These are phyloP conservation scores for Nicotiana attenuata DNA, from an alignment of 257 asterid genomes.

Conservation along the genomic window DNA sequence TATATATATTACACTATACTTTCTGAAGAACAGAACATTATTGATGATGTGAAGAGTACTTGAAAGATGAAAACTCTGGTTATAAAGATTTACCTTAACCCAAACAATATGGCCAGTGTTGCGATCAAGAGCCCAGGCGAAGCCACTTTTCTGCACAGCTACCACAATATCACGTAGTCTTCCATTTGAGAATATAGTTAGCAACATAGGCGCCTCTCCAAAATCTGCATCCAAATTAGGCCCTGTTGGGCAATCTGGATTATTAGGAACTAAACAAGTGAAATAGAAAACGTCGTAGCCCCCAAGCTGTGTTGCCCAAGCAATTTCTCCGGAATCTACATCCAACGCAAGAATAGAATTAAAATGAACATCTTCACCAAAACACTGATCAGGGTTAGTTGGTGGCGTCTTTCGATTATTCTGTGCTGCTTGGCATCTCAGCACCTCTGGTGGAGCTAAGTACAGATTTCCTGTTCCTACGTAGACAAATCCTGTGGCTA, in stretches of 20 bases:
- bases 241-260: constrained; percentile 62
- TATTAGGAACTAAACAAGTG: constrained; percentile 53
- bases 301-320: constrained; percentile 51
- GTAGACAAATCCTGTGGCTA: constrained; percentile 30
- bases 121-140: constrained; percentile 72
- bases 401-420: constrained; percentile 53
- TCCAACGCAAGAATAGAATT: constrained; percentile 56
- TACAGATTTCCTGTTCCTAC: constrained; percentile 67
- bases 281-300: constrained; percentile 66
- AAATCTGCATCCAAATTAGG: constrained; percentile 78
- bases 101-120: constrained; percentile 43
- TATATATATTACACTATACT: not conserved
- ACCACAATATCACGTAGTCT: constrained; percentile 48
- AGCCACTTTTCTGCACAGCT: constrained; percentile 71
- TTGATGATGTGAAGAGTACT: not conserved
- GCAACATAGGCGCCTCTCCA: constrained; percentile 81
- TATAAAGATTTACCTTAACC: constrained; percentile 29
- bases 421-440: constrained; percentile 43
- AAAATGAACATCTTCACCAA: constrained; percentile 53
- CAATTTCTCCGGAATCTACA: constrained; percentile 37
- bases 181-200: constrained; percentile 27
- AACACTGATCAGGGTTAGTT: constrained; percentile 34
- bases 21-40: not conserved
- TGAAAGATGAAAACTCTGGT: not conserved
- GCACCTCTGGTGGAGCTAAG: constrained; percentile 50